These are phyloP conservation scores for Pseudevernia furfuracea DNA, from an alignment of 495 filamentous ascomycete genomes.

Conservation along the genomic window DNA sequence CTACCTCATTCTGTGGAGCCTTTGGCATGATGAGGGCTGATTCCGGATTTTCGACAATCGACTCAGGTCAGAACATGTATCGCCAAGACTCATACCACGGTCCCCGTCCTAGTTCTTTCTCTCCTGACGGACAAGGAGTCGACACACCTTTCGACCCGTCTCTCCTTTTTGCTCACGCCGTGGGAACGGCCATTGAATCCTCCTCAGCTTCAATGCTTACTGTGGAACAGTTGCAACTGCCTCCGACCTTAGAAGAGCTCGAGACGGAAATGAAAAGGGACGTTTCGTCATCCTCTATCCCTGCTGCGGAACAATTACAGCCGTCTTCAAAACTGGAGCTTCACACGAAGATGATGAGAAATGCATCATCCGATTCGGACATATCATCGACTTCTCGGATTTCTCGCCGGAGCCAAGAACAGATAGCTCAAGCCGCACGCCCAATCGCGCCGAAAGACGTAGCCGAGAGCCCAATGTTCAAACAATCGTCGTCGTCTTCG, in stretches of 20 bases:
- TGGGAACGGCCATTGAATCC: neutral
- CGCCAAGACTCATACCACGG: neutral
- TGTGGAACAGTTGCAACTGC: neutral
- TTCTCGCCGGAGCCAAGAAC: slow-evolving; percentile 8
- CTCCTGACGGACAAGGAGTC: neutral
- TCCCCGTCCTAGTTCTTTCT: neutral
- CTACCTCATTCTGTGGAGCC: neutral
- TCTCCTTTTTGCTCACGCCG: neutral
- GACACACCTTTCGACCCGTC: neutral
- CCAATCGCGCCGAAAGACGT: slow-evolving; percentile 42
- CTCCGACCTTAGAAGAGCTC: neutral
- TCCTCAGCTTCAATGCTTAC: neutral
- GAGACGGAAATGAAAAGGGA: neutral
- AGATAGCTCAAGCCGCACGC: slow-evolving; percentile 33
- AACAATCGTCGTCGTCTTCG: slow-evolving; percentile 24
- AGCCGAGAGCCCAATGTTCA: slow-evolving; percentile 23
- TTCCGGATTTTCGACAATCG: neutral
- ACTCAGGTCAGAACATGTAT: neutral
- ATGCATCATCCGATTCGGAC: neutral
- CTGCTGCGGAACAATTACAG: neutral
- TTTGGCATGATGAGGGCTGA: neutral
- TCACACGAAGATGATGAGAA: neutral
- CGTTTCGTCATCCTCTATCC: neutral
- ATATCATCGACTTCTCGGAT: neutral
- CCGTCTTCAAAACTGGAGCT: neutral